phyloP scores from a whole-genome alignment of 176 grass and related monocot species.

The Bolboschoenus planiculmis region DNA sequence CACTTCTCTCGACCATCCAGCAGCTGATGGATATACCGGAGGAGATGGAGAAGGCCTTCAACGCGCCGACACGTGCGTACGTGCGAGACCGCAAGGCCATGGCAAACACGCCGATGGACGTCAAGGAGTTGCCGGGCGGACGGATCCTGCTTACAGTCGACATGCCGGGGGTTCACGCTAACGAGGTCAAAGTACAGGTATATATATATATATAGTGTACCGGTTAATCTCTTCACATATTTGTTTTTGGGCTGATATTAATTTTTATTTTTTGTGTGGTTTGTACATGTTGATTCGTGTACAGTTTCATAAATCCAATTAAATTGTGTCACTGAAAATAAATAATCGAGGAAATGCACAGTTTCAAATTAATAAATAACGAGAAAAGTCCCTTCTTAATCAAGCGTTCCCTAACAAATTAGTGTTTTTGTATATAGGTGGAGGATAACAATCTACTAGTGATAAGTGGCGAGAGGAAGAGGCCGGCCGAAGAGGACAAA shows the following conservation, averaged over 20 bases:
- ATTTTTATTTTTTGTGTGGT: too few relatives aligned
- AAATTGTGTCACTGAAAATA: too few relatives aligned
- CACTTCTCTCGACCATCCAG: slow-evolving; percentile 24
- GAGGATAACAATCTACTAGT: slow-evolving; percentile 56
- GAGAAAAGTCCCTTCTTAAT: too few relatives aligned
- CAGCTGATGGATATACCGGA: slow-evolving; percentile 50
- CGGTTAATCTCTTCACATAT: neutral
- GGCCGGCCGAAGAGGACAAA: slow-evolving; percentile 27
- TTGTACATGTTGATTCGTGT: too few relatives aligned
- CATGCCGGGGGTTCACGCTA: slow-evolving; percentile 40
- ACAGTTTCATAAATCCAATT: too few relatives aligned
- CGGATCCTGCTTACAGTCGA: slow-evolving; percentile 36
- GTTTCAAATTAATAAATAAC: too few relatives aligned
- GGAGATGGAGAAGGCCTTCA: slow-evolving; percentile 47
- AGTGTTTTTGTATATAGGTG: slow-evolving; percentile 14
- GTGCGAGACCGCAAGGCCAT: slow-evolving; percentile 54
- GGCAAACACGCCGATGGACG: slow-evolving; percentile 64
- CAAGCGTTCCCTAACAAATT: too few relatives aligned
- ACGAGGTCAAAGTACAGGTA: slow-evolving; percentile 47
- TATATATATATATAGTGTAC: neutral
- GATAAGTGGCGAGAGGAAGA: slow-evolving; percentile 55
- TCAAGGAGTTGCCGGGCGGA: slow-evolving; percentile 54
- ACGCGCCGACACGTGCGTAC: slow-evolving; percentile 46
- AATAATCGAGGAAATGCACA: too few relatives aligned
- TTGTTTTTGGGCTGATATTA: too few relatives aligned